Percentiles rank a stretch among this genome's conserved stretches.
Conservation (phyloP, 2,329 filamentous ascomycete species). For the Fusarium nodosum region DNA sequence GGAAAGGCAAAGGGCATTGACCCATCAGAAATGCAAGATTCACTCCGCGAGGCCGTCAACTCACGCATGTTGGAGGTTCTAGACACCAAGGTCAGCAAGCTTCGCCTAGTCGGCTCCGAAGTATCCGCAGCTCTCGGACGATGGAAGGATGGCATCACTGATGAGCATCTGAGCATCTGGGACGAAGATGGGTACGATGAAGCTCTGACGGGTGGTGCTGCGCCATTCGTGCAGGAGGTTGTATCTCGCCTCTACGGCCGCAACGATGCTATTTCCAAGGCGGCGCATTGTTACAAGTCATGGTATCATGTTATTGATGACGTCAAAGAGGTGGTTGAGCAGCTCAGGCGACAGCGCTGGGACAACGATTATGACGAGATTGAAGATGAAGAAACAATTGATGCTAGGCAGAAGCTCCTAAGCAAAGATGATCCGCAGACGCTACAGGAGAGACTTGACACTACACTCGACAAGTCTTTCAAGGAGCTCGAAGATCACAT, state of each 20-base stretch:
- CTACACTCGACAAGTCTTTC: slow-evolving; percentile 70
- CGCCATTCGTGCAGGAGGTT: slow-evolving; percentile 77
- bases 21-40: slow-evolving; percentile 75
- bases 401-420: slow-evolving; percentile 74
- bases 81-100: slow-evolving; percentile 71
- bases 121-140: slow-evolving; percentile 71
- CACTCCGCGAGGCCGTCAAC: slow-evolving; percentile 77
- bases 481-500: slow-evolving; percentile 70
- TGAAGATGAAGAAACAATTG: slow-evolving; percentile 79
- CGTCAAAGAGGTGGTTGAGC: slow-evolving; percentile 72
- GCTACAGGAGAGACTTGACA: slow-evolving; percentile 71
- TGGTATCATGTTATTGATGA: slow-evolving; percentile 83
- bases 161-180: slow-evolving; percentile 74
- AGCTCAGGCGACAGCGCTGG: slow-evolving; percentile 78
- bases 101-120: slow-evolving; percentile 75
- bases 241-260: slow-evolving; percentile 79
- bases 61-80: slow-evolving; percentile 74
- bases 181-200: slow-evolving; percentile 71
- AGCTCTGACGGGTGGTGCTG: slow-evolving; percentile 75
- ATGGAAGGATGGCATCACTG: slow-evolving; percentile 69
- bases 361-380: slow-evolving; percentile 81
- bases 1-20: slow-evolving; percentile 75
- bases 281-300: slow-evolving; percentile 73
- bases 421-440: slow-evolving; percentile 78
- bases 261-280: slow-evolving; percentile 73